Conservation (phyloP, 2,329 filamentous ascomycete genomes). For the Alternaria alternata region DNA sequence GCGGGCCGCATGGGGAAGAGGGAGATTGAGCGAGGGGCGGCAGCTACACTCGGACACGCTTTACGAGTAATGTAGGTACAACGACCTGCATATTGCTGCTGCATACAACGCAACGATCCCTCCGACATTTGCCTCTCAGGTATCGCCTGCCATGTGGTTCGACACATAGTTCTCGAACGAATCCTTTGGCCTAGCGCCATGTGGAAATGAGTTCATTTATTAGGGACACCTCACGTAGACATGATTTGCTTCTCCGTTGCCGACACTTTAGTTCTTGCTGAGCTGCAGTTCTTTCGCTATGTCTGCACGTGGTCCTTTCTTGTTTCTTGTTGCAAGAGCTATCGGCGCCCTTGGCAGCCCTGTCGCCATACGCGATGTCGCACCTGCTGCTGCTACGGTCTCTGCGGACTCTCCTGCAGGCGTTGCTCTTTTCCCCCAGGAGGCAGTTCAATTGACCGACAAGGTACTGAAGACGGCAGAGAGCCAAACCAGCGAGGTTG, state of each 20-base stretch:
- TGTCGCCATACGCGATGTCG: constrained; percentile 8
- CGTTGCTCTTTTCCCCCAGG: constrained; percentile 15
- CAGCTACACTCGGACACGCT: neutral
- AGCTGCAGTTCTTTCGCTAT: neutral
- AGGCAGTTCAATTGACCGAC: constrained; percentile 28
- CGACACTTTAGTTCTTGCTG: neutral
- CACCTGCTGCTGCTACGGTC: constrained; percentile 20
- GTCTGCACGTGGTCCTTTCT: constrained; percentile 2
- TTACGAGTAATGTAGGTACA: constrained; percentile 3
- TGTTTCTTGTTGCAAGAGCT: constrained; percentile 10
- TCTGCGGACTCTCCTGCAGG: constrained; percentile 16
- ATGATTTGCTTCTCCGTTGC: neutral
- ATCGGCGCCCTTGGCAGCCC: constrained; percentile 11
- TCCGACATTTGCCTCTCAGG: neutral
- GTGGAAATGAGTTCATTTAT: neutral
- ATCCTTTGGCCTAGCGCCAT: neutral
- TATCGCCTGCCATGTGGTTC: neutral
- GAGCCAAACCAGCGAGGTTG: constrained; percentile 2
- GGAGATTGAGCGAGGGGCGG: neutral
- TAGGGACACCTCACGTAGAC: neutral
- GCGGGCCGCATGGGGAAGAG: neutral
- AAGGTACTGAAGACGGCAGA: constrained; percentile 6
- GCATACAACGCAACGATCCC: neutral
- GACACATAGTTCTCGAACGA: neutral
- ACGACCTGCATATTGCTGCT: neutral